Percentiles rank a stretch among this genome's conserved stretches.
phyloP scores from a whole-genome alignment of 352 stramenopile genomes.

The Phytophthora ohioensis region DNA sequence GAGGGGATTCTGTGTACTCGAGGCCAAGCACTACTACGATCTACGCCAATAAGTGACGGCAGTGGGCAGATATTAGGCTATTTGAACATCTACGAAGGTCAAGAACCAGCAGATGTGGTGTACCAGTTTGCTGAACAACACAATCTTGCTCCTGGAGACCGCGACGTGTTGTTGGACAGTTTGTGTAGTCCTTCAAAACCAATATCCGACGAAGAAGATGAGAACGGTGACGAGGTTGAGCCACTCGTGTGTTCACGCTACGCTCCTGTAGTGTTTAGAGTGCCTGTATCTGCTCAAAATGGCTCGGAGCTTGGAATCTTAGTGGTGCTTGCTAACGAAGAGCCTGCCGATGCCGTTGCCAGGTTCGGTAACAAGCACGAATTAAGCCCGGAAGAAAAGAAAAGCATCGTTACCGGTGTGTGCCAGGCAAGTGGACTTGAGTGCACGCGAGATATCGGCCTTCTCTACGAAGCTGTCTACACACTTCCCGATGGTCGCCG shows the following conservation, averaged over 20 bases:
- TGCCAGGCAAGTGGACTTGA: conserved; percentile 61
- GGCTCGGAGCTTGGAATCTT: conserved; percentile 67
- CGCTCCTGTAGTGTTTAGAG: conserved; percentile 64
- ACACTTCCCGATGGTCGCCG: conserved; percentile 56
- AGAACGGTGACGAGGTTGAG: conserved; percentile 21
- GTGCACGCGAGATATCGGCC: conserved; percentile 61
- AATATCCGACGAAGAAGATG: conserved; percentile 5
- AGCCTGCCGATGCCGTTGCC: conserved; percentile 75
- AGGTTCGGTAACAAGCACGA: conserved; percentile 81
- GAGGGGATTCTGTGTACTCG: conserved; percentile 68
- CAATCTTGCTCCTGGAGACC: conserved; percentile 43
- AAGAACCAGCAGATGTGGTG: conserved; percentile 77
- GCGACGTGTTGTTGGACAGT: conserved; percentile 57
- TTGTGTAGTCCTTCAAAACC: conserved; percentile 46
- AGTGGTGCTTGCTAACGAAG: conserved; percentile 69
- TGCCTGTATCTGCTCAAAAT: conserved; percentile 69
- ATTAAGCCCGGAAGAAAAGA: conserved; percentile 63
- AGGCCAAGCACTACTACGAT: conserved; percentile 59
- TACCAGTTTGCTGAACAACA: conserved; percentile 74
- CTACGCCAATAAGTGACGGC: conserved; percentile 49
- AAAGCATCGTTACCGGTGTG: conserved; percentile 57
- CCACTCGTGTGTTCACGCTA: conserved; percentile 64
- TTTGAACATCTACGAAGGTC: conserved; percentile 69
- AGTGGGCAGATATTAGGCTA: conserved; percentile 48
- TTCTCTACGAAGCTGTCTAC: conserved; percentile 74